Percentiles rank a stretch among this genome's conserved stretches.
phyloP scores from a whole-genome alignment of 2,329 filamentous ascomycete species.

The Metarhizium rileyi region DNA sequence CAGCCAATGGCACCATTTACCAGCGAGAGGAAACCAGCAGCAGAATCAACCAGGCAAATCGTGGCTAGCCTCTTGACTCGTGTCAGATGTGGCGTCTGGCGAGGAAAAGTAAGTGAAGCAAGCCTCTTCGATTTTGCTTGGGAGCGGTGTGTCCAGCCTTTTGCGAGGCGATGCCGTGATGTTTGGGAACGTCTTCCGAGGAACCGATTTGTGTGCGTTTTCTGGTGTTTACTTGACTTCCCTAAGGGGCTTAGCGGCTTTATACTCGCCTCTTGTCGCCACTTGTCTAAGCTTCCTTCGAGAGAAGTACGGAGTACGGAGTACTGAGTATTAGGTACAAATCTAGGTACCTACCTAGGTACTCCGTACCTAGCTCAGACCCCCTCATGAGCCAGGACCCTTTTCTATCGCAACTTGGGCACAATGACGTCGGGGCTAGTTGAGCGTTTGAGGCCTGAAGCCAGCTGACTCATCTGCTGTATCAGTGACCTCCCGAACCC shows the following conservation, averaged over 20 bases:
- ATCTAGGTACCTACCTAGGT: too few species aligned
- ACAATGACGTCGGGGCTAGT: too few species aligned
- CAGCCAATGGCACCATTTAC: not conserved
- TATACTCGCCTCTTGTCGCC: not conserved
- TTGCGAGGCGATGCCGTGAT: not conserved
- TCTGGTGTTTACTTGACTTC: constrained; percentile 8
- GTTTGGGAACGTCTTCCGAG: not conserved
- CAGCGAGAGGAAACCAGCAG: not conserved
- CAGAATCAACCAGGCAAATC: not conserved
- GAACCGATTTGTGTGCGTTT: not conserved
- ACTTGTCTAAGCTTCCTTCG: too few species aligned
- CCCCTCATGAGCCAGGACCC: too few species aligned
- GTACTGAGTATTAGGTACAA: too few species aligned
- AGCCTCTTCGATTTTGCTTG: not conserved
- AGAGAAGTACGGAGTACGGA: too few species aligned
- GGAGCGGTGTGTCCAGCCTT: not conserved
- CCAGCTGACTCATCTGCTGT: not conserved
- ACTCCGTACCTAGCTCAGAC: too few species aligned
- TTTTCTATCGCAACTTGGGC: too few species aligned
- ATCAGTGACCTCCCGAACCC: not conserved
- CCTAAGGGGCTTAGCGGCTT: constrained; percentile 3
- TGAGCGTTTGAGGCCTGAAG: too few species aligned
- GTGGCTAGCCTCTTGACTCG: not conserved
- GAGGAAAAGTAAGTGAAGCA: not conserved
- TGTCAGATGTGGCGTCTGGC: not conserved